Evolutionary conservation across 352 stramenopile genomes (phyloP), one percentile per base, ranked within the genome.

Genomic region (Aphanomyces cochlioides): DNA sequence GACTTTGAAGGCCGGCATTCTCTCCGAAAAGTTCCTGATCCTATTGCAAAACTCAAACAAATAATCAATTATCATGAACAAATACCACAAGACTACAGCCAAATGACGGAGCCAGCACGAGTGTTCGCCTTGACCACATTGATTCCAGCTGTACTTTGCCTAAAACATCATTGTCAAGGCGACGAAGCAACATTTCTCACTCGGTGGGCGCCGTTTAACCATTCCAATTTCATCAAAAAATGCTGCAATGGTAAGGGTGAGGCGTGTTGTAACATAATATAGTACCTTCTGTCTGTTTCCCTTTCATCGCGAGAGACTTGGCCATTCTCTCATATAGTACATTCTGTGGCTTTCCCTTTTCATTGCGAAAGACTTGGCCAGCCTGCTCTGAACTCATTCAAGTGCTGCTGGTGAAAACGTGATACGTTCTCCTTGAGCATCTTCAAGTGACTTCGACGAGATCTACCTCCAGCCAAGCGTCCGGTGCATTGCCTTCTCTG

Each of bases 31-130:
- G 19, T 17, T 34, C 28, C 28, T 28, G 54, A 60, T n/a, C 37
- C 1, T n/a, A 41, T 10, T n/a, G 54, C 10, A 60, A 60, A 60
- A n/a, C 17, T 60, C 12, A n/a, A 41, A 41, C 10, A 17, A 41
- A 60, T 60, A 1, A 17, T 60, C 10, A 41, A n/a, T 60, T 60
- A 34, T 19, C 54, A 60, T 19, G 10, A 12, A 1, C 10, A 41
- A 34, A 43, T 60, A n/a, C 54, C 2, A 43, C 10, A n/a, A 60
- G 17, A 60, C 15, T n/a, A 60, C 17, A 10, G 54, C 19, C 10
- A 60, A 60, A 60, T 60, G 54, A 41, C 10, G 12, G 54, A 60
- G 19, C 15, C 54, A 60, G 54, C 54, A 1, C 54, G 37, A 43
- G 17, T n/a, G 10, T 60, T 60, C 37, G 54, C 54, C 10, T n/a